Evolutionary conservation across 495 filamentous ascomycete species (phyloP).

Genomic region (Chlorociboria aeruginascens): DNA sequence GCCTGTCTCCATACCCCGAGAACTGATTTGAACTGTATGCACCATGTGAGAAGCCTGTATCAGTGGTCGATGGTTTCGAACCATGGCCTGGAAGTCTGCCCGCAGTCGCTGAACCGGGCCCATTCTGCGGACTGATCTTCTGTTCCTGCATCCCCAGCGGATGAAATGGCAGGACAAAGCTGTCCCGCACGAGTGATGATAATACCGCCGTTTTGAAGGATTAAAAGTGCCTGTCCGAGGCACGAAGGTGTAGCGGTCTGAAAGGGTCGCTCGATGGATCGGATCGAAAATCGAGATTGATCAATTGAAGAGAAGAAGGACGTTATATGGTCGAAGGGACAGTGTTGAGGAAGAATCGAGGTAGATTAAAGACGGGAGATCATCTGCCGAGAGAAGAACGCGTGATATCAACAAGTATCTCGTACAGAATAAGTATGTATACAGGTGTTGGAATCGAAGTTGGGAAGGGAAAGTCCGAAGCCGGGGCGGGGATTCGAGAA

Average conservation of each 20-base stretch:
- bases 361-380: slow-evolving; percentile 21
- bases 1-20: slow-evolving; percentile 68
- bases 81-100: slow-evolving; percentile 48
- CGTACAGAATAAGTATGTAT: slow-evolving; percentile 19
- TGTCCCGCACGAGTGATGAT: slow-evolving; percentile 58
- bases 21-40: slow-evolving; percentile 70
- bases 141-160: slow-evolving; percentile 81
- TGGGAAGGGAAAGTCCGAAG: slow-evolving; percentile 12
- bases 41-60: slow-evolving; percentile 84
- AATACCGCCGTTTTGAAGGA: slow-evolving; percentile 59
- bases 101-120: slow-evolving; percentile 38
- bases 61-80: slow-evolving; percentile 64
- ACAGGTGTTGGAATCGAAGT: slow-evolving; percentile 13
- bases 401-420: slow-evolving; percentile 24
- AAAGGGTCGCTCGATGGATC: slow-evolving; percentile 4
- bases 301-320: slow-evolving; percentile 2
- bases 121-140: slow-evolving; percentile 42
- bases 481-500: slow-evolving; percentile 15
- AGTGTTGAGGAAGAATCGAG: slow-evolving; percentile 4
- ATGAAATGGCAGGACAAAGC: slow-evolving; percentile 61
- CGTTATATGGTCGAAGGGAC: slow-evolving; percentile 10
- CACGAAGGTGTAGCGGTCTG: slow-evolving; percentile 23
- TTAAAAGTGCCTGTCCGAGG: slow-evolving; percentile 40
- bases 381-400: slow-evolving; percentile 12
- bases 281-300: background rate